Base-by-base conservation (phyloP, 2,329 filamentous ascomycete species). In the Nigrospora sphaerica region DNA sequence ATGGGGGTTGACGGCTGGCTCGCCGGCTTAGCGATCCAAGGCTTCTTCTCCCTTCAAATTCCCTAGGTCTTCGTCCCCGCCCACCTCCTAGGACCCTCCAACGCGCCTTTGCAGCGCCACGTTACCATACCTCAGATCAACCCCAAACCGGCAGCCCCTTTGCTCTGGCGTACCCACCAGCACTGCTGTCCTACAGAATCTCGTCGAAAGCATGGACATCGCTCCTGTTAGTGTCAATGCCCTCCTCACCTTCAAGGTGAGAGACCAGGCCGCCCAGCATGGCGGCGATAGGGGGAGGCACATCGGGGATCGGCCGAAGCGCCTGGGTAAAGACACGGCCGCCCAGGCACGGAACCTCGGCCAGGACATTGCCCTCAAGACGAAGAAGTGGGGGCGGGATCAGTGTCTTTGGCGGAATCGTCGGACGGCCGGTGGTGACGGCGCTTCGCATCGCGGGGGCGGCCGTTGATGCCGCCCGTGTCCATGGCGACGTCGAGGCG, bases 191-290 rank as follows among this genome's bases (percentile, higher is more conserved):
- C 14, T 60, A 63, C 33, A 72, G 60, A 37, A 54, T 64, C 23
- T 51, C 61, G 1, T 13, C 18, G 2, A 49, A 54, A 2, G 47
- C 52, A 0, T 65, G 59, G 55, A 32, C 39, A 2, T 51, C 53
- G 7, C 65, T 65, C 51, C 49, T 64, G 34, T 49, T 16, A 72
- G 71, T 9, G 54, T 72, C 2, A 74, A 72, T 0, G 71, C 68
- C 1, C 74, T 75, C 47, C 62, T 75, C 6, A 62, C 65, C 0
- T 71, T 71, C 42, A 71, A 64, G 17, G 68, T 74, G 0, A 67
- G 68, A 0, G 66, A 70, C 42, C 64, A 68, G 3, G 71, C 71
- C 6, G 47, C 73, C 16, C 62, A 61, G 31, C 71, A 73, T 48
- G 70, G 69, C 2, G 64, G 60, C 32, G 70, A 73, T 41, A 54